These are phyloP conservation scores for Hypericum androsaemum DNA, from an alignment of 345 rosid genomes.

Conservation along the genomic window DNA sequence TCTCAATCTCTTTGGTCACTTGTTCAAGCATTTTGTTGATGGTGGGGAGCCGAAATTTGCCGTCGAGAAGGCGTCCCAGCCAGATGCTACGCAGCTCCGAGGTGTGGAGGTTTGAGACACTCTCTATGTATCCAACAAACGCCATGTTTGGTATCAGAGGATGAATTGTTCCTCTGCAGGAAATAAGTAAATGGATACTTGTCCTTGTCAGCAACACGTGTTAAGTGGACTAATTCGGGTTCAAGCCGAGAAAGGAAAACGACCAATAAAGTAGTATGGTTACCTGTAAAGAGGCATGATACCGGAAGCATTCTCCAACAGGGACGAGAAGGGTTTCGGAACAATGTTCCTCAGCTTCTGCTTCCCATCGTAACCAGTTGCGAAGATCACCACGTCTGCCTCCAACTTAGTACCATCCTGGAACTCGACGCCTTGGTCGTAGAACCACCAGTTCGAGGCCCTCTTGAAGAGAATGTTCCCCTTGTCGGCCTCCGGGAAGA, in stretches of 20 bases:
- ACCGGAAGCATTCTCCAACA: slow-evolving; percentile 50
- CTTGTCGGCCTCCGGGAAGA: slow-evolving; percentile 72
- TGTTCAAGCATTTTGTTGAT: slow-evolving; percentile 31
- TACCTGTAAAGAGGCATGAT: slow-evolving; percentile 54
- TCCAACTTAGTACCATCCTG: slow-evolving; percentile 49
- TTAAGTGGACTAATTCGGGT: not conserved
- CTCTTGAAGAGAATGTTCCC: slow-evolving; percentile 64
- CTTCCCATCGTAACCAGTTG: slow-evolving; percentile 80
- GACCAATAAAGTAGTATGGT: not conserved
- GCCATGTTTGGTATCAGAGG: slow-evolving; percentile 59
- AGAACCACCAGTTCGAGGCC: slow-evolving; percentile 69
- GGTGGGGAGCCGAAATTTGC: slow-evolving; percentile 30
- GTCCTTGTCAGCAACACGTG: no score
- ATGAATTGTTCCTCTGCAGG: slow-evolving; percentile 40
- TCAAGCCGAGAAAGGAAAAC: not conserved
- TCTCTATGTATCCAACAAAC: slow-evolving; percentile 50
- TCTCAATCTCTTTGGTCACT: slow-evolving; percentile 26
- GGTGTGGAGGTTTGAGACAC: slow-evolving; percentile 39
- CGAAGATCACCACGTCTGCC: slow-evolving; percentile 70
- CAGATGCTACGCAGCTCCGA: slow-evolving; percentile 45
- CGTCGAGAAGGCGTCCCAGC: slow-evolving; percentile 37
- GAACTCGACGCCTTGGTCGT: slow-evolving; percentile 56
- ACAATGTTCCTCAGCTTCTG: slow-evolving; percentile 62
- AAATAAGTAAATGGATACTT: not conserved
- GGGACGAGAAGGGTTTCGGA: slow-evolving; percentile 62